Evolutionary conservation across 805 yeast species (phyloP).

Genomic region (Saccharomycopsis sp.): DNA sequence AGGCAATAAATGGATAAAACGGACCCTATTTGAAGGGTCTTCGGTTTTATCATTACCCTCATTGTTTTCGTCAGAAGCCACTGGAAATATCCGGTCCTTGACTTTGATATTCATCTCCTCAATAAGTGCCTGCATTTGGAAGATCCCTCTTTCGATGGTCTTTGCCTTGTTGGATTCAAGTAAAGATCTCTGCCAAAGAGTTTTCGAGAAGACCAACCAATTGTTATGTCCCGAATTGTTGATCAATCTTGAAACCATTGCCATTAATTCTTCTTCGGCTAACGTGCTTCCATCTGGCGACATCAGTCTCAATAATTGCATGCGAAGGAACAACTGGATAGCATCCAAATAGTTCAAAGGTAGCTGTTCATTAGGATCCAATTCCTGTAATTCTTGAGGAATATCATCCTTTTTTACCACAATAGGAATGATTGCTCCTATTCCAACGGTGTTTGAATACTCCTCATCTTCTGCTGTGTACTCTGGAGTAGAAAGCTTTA

Average conservation of each 20-base stretch:
- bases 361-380: conserved; percentile 85
- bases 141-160: conserved; percentile 88
- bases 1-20: conserved; percentile 68
- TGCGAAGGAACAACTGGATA: conserved; percentile 65
- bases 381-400: conserved; percentile 42
- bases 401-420: conserved; percentile 57
- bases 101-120: conserved; percentile 78
- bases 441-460: conserved; percentile 30
- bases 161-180: conserved; percentile 74
- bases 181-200: conserved; percentile 85
- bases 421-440: conserved; percentile 45
- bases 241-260: conserved; percentile 67
- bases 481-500: conserved; percentile 3
- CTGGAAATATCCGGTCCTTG: conserved; percentile 46
- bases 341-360: conserved; percentile 60
- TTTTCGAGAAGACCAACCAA: conserved; percentile 74
- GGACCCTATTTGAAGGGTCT: conserved; percentile 46
- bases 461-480: conserved; percentile 30
- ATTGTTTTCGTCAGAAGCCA: conserved; percentile 28
- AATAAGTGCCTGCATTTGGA: conserved; percentile 87
- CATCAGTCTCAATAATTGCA: conserved; percentile 55
- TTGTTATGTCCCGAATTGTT: conserved; percentile 33
- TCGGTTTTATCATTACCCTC: conserved; percentile 20
- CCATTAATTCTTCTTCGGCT: conserved; percentile 76
- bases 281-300: conserved; percentile 67